phyloP scores from a whole-genome alignment of 805 yeast genomes.

The Naumovozyma baii region DNA sequence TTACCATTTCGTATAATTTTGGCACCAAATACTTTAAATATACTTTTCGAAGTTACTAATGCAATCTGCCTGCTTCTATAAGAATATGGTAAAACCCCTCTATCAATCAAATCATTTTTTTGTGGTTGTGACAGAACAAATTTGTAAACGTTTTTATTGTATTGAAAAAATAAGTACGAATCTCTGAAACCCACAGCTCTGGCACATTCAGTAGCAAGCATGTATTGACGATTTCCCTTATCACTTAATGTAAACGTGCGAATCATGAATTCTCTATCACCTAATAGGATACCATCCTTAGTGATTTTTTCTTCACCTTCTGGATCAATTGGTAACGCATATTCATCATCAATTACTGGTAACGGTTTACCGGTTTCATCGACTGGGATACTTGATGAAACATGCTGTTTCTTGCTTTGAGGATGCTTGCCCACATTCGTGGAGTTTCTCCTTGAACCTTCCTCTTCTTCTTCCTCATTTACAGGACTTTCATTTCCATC shows the following conservation, averaged over 20 bases:
- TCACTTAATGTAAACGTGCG: conserved; percentile 51
- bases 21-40: conserved; percentile 88
- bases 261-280: conserved; percentile 66
- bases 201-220: conserved; percentile 95
- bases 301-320: conserved; percentile 71
- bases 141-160: conserved; percentile 68
- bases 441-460: conserved; percentile 12
- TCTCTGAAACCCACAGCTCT: conserved; percentile 90
- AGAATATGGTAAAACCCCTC: conserved; percentile 77
- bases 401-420: not conserved
- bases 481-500: conserved; percentile 12
- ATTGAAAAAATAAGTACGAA: conserved; percentile 79
- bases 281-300: conserved; percentile 53
- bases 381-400: conserved; percentile 32
- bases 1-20: conserved; percentile 70
- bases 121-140: conserved; percentile 65
- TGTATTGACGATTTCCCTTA: conserved; percentile 60
- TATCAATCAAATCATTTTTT: conserved; percentile 70
- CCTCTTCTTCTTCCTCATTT: conserved; percentile 23
- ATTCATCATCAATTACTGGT: conserved; percentile 64
- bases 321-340: conserved; percentile 63
- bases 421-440: conserved; percentile 1
- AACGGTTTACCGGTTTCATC: conserved; percentile 65
- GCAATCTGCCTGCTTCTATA: conserved; percentile 87
- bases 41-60: conserved; percentile 80